phyloP scores from a whole-genome alignment of 495 filamentous ascomycete species.

The Xylaria palmicola region DNA sequence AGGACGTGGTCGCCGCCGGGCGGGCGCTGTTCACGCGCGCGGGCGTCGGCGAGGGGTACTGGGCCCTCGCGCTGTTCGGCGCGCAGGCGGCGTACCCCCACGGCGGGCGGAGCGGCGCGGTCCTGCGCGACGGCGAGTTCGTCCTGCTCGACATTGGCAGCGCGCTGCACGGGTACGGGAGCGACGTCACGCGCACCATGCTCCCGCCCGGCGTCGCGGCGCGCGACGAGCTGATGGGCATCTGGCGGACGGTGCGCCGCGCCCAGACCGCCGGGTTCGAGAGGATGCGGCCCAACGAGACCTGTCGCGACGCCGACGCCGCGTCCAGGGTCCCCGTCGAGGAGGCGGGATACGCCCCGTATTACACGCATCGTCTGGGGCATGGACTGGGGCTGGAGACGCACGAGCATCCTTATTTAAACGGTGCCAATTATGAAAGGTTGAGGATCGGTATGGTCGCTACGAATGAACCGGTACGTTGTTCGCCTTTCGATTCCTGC shows the following conservation, averaged over 20 bases:
- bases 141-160: slow-evolving; percentile 33
- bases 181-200: slow-evolving; percentile 30
- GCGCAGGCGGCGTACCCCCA: slow-evolving; percentile 28
- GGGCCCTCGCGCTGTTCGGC: slow-evolving; percentile 31
- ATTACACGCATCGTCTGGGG: slow-evolving; percentile 29
- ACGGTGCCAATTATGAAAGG: slow-evolving; percentile 29
- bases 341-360: slow-evolving; percentile 23
- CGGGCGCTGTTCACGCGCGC: slow-evolving; percentile 22
- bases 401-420: slow-evolving; percentile 34
- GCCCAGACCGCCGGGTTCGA: slow-evolving; percentile 22
- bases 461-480: slow-evolving; percentile 31
- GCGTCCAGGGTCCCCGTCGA: slow-evolving; percentile 21
- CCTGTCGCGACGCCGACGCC: slow-evolving; percentile 24
- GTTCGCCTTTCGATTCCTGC: too few relatives aligned
- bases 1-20: slow-evolving; percentile 19
- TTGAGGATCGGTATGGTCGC: slow-evolving; percentile 25
- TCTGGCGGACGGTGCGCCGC: slow-evolving; percentile 25
- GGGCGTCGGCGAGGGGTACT: slow-evolving; percentile 24
- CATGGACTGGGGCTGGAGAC: slow-evolving; percentile 30
- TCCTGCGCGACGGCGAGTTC: slow-evolving; percentile 23
- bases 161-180: slow-evolving; percentile 28
- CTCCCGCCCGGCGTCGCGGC: slow-evolving; percentile 17
- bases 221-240: slow-evolving; percentile 22
- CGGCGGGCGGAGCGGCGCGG: slow-evolving; percentile 22
- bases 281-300: slow-evolving; percentile 21